Evolutionary conservation across 441 rosid genomes (phyloP), one percentile per base, ranked within the genome.

Genomic region (Omphalea diandra): DNA sequence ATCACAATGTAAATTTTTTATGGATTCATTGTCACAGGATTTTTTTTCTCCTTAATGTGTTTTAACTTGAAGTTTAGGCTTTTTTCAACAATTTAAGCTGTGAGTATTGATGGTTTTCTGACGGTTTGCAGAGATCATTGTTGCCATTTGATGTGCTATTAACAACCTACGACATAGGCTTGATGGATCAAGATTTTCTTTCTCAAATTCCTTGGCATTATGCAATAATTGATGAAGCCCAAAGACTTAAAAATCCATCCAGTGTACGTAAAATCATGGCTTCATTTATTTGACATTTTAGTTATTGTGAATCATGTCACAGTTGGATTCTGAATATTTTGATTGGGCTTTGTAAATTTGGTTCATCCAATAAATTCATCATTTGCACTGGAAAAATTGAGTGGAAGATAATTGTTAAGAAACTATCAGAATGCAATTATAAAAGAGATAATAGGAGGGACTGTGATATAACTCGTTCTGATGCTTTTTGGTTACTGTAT

Each of bases 191-290:
- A 56, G 88, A 87, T 63, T 93, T 90, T 77, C 97, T 93, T 77
- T 88, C 86, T 77, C 98, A 93, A 79, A 82, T 89, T 65, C 90
- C 89, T 22, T 93, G 97, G 98, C 83, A 80, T 35, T 89, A 80
- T 73, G 76, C 97, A 59, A 66, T 94, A 47, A 82, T 89, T 77
- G 98, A 94, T 74, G 97, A 94, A 83, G 97, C 97, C 75, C 97
- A 94, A 75, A 83, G 98, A 72, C 97, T 94, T 75, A 94, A 91
- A 82, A 91, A 88, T 82, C 92, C 98, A 67, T 83, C 86, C 63
- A 91, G 95, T 60, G 98, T 94, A 94, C 74, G 93, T n/a, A 63
- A 77, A 47, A 14, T 38, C 7, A n/a, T n/a, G n/a, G n/a, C n/a
- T n/a, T n/a, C n/a, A n/a, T n/a, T n/a, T n/a, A n/a, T n/a, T n/a